These are phyloP conservation scores for Alternaria dauci DNA, from an alignment of 2,329 filamentous ascomycete species.

Conservation along the genomic window DNA sequence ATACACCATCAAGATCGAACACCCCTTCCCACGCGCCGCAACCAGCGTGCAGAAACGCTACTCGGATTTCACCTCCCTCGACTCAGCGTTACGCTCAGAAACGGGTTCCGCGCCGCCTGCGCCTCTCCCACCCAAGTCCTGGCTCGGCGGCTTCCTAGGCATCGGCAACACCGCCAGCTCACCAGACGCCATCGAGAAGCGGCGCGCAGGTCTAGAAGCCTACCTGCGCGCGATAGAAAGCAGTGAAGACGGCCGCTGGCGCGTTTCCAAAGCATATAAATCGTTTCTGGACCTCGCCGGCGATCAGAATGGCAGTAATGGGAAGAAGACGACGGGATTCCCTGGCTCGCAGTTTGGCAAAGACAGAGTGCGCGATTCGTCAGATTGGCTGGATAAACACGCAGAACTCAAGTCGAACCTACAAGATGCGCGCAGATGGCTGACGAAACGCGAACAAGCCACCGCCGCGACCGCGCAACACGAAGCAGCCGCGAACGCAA, in stretches of 20 bases:
- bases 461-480: slow-evolving; percentile 67
- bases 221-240: slow-evolving; percentile 78
- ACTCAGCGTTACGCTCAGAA: slow-evolving; percentile 67
- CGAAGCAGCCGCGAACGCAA: slow-evolving; percentile 77
- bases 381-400: slow-evolving; percentile 80
- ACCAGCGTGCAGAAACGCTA: slow-evolving; percentile 83
- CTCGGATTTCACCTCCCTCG: slow-evolving; percentile 76
- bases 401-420: slow-evolving; percentile 75
- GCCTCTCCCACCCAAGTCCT: slow-evolving; percentile 75
- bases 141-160: slow-evolving; percentile 67
- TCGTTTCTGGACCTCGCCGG: slow-evolving; percentile 71
- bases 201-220: slow-evolving; percentile 72
- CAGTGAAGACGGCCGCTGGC: slow-evolving; percentile 77
- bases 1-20: slow-evolving; percentile 79
- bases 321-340: slow-evolving; percentile 26
- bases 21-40: slow-evolving; percentile 78
- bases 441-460: slow-evolving; percentile 74
- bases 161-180: slow-evolving; percentile 69
- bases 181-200: slow-evolving; percentile 72
- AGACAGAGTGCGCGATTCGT: slow-evolving; percentile 55
- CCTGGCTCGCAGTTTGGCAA: slow-evolving; percentile 50
- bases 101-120: slow-evolving; percentile 71
- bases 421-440: slow-evolving; percentile 70
- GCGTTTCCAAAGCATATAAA: slow-evolving; percentile 75
- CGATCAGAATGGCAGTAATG: slow-evolving; percentile 27